phyloP scores from a whole-genome alignment of 495 filamentous ascomycete genomes.

The Bacidia rubella region DNA sequence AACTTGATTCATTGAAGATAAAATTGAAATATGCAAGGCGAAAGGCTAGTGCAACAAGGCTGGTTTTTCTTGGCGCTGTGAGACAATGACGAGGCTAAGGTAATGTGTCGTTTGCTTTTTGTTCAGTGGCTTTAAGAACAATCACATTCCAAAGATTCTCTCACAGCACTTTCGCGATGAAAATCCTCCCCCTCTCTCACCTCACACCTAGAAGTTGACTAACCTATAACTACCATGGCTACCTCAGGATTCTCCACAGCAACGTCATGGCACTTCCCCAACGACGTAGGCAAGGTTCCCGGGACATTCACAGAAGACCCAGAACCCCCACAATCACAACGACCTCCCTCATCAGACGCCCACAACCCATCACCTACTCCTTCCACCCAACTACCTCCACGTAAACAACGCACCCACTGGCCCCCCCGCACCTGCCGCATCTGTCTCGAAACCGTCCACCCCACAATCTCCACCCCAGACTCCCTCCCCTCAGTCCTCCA shows the following conservation, averaged over 20 bases:
- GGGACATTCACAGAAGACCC: conserved; percentile 16
- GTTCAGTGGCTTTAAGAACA: no score
- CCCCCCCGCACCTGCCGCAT: conserved; percentile 74
- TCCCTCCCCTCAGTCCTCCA: conserved; percentile 50
- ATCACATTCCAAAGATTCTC: no score
- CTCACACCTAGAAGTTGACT: no score
- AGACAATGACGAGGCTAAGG: no score
- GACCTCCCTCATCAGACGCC: background rate
- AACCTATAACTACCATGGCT: background rate
- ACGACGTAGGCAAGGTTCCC: conserved; percentile 16
- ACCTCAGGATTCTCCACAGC: background rate
- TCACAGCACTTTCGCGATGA: no score
- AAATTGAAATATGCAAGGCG: no score
- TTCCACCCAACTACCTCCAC: background rate
- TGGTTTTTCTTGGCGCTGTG: no score
- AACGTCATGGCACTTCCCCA: conserved; percentile 13
- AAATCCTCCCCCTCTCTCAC: no score
- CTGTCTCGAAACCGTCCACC: conserved; percentile 72
- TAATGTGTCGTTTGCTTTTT: no score
- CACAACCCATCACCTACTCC: background rate
- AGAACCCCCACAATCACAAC: background rate
- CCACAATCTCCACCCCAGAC: conserved; percentile 57
- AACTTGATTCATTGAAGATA: no score
- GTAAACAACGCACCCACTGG: conserved; percentile 35
- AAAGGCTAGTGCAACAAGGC: no score